Evolutionary conservation across 106 monocot species (phyloP), one percentile per base, ranked within the genome.

Genomic region (Phalaenopsis aphrodite): DNA sequence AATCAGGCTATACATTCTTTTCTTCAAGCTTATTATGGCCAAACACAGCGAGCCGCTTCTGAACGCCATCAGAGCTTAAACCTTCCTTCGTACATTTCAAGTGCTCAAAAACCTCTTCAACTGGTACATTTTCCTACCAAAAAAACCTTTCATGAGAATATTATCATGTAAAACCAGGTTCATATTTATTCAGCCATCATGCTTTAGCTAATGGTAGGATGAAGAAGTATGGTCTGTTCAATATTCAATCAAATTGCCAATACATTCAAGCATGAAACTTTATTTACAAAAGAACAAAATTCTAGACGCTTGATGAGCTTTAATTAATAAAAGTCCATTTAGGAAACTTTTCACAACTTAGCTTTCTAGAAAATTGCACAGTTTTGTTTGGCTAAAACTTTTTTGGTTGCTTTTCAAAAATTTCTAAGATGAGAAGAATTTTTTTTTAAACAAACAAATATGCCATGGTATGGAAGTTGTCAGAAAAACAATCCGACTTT

Each of bases 1-100:
- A 69, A 19, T 41, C 39, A 80, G 55, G 74, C 43, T 11, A 64
- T 16, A 88, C 88, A 85, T 85, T 81, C 47, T 88, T 88, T 46
- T 88, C 88, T 81, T 88, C 88, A 56, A 88, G 88, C 81, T 88
- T 88, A 78, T 88, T 88, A 79, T 69, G 83, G 61, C 88, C 88
- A 81, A 88, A 88, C 5, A 83, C 41, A 21, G 69, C 65, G 55
- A 88, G 69, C 56, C 88, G 83, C 68, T 88, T 75, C 61, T 86
- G 83, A 83, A 86, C 88, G 42, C 67, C 85, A 45, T 85, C 85
- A 64, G 85, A 78, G 79, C 38, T 86, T 77, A 88, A 78, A 75
- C 85, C 88, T 18, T 86, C 79, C 43, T 43, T 19, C 9, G 85
- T 86, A 79, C 88, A 88, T 79, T 84, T 85, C 45, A 88, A 84